These are phyloP conservation scores for Leishmania tropica DNA, from an alignment of 208 protist species.

Conservation along the genomic window DNA sequence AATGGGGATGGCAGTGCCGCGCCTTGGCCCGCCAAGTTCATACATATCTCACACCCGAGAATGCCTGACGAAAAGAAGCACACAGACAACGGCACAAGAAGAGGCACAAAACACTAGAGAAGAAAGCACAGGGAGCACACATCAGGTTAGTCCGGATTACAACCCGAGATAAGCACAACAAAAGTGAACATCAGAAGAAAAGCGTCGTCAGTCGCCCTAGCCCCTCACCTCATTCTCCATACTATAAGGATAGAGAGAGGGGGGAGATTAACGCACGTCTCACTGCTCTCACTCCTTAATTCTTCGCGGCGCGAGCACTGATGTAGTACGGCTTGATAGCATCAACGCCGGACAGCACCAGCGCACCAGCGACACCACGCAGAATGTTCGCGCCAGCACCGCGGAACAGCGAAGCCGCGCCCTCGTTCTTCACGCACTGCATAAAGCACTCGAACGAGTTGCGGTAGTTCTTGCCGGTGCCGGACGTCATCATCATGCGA, in stretches of 20 bases:
- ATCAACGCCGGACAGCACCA: conserved; percentile 82
- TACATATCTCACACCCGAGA: not conserved
- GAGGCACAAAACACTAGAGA: not conserved
- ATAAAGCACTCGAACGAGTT: conserved; percentile 73
- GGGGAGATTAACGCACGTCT: no score
- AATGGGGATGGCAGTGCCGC: not conserved
- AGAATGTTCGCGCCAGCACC: conserved; percentile 81
- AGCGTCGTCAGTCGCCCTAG: not conserved
- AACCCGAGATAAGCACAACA: not conserved
- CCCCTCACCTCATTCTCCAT: not conserved
- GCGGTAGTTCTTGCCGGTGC: conserved; percentile 70
- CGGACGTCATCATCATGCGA: conserved; percentile 96
- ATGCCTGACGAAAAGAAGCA: not conserved
- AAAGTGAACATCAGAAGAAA: not conserved
- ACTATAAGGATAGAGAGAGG: not conserved
- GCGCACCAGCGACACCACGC: conserved; percentile 77
- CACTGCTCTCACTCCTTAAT: conserved; percentile 9
- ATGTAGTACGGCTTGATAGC: conserved; percentile 86
- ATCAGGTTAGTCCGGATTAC: not conserved
- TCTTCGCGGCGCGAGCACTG: conserved; percentile 44
- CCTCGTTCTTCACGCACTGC: conserved; percentile 68
- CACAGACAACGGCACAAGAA: not conserved
- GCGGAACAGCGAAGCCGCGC: conserved; percentile 53
- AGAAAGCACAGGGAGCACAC: not conserved
- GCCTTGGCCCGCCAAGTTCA: not conserved